These are phyloP conservation scores for Paramecium caudatum DNA, from an alignment of 73 alveolate genomes.

Conservation along the genomic window DNA sequence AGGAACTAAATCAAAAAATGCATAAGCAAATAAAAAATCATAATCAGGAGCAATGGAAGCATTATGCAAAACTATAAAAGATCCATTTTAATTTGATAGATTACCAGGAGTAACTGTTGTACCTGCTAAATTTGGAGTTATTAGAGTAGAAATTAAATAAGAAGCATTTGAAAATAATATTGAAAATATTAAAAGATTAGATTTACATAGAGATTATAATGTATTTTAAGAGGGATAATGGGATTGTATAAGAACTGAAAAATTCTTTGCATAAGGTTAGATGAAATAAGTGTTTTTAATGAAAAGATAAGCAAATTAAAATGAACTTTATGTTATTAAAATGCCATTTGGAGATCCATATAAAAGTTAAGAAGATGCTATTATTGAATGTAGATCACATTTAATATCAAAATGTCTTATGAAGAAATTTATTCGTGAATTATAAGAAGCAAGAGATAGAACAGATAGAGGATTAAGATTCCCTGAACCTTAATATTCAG, in stretches of 20 bases:
- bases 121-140: slow-evolving; percentile 5
- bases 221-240: slow-evolving; percentile 41
- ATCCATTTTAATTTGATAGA: slow-evolving; percentile 16
- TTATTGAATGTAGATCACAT: slow-evolving; percentile 53
- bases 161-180: slow-evolving; percentile 44
- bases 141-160: slow-evolving; percentile 8
- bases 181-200: slow-evolving; percentile 11
- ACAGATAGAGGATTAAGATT: neutral
- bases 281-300: slow-evolving; percentile 67
- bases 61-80: slow-evolving; percentile 11
- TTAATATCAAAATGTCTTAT: slow-evolving; percentile 52
- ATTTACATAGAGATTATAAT: slow-evolving; percentile 13
- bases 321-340: slow-evolving; percentile 58
- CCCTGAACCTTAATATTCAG: slow-evolving; percentile 41
- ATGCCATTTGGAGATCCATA: slow-evolving; percentile 65
- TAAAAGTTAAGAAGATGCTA: neutral
- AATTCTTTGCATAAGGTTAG: slow-evolving; percentile 54
- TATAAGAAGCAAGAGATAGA: slow-evolving; percentile 34
- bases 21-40: neutral
- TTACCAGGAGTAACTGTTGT: neutral
- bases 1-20: slow-evolving; percentile 52
- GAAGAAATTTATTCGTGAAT: slow-evolving; percentile 45
- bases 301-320: neutral
- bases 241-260: slow-evolving; percentile 62
- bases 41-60: slow-evolving; percentile 61